Conservation (phyloP, 106 monocot species). For the Alisma plantagoaquatica region DNA sequence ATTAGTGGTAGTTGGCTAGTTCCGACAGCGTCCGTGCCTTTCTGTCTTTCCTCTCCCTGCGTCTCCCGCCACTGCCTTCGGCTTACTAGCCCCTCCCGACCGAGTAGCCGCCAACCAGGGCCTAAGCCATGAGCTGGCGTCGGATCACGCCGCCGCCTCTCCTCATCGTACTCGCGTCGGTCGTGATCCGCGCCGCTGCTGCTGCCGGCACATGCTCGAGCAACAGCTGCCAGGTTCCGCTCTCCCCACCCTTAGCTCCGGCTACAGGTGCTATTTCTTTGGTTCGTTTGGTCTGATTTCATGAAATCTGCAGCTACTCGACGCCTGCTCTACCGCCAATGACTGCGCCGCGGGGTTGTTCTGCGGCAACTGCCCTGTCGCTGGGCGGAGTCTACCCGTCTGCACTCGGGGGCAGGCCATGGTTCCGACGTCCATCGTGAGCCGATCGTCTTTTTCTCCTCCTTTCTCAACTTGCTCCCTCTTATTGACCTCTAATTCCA, state of each 20-base stretch:
- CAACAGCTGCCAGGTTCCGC: constrained; percentile 25
- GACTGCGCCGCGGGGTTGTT: constrained; percentile 67
- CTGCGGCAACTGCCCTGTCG: constrained; percentile 75
- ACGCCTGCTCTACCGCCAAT: constrained; percentile 47
- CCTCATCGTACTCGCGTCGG: neutral
- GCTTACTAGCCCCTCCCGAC: neutral
- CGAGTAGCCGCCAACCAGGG: neutral
- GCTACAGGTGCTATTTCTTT: neutral
- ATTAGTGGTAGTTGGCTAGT: too few species aligned
- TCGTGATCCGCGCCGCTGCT: neutral
- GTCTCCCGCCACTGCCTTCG: neutral
- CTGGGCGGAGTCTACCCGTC: constrained; percentile 34
- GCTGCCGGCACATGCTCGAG: constrained; percentile 16
- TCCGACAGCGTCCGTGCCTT: too few species aligned
- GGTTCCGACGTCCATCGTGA: constrained; percentile 50
- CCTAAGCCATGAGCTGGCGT: neutral
- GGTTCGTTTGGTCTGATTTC: neutral
- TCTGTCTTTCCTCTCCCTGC: neutral
- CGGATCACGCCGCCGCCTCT: neutral
- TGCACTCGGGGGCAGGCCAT: constrained; percentile 65
- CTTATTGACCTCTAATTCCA: neutral
- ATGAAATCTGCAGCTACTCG: constrained; percentile 34
- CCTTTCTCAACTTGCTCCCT: neutral
- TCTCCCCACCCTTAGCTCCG: neutral
- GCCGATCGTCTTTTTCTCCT: neutral